A percentile compares a stretch with the other conserved stretches of the same genome.
Conservation (phyloP, 2,329 filamentous ascomycete species). For the Aspergillus pseudoglaucus region DNA sequence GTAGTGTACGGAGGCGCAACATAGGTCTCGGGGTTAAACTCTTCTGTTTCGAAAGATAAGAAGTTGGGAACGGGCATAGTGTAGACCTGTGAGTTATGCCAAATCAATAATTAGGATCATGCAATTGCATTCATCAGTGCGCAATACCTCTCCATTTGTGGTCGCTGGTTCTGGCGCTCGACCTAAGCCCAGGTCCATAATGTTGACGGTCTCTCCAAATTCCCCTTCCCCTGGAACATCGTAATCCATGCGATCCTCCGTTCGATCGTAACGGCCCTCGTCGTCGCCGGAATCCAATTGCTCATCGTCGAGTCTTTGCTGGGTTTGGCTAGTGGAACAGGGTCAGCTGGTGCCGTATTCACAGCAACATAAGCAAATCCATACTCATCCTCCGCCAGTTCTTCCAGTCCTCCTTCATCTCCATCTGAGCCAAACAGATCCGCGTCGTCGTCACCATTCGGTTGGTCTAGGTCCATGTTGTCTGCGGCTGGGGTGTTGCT, state of each 20-base stretch:
- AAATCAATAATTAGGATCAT: not conserved
- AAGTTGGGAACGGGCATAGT: slow-evolving; percentile 59
- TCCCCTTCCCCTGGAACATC: slow-evolving; percentile 35
- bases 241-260: slow-evolving; percentile 40
- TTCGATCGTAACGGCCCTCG: slow-evolving; percentile 49
- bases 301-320: slow-evolving; percentile 52
- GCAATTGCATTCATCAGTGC: not conserved
- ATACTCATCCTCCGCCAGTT: slow-evolving; percentile 29
- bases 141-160: slow-evolving; percentile 33
- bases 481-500: slow-evolving; percentile 9
- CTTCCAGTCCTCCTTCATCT: slow-evolving; percentile 35
- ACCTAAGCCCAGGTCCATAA: slow-evolving; percentile 51
- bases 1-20: slow-evolving; percentile 57
- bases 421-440: slow-evolving; percentile 44
- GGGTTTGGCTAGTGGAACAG: slow-evolving; percentile 17
- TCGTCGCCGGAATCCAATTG: slow-evolving; percentile 61
- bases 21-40: slow-evolving; percentile 56
- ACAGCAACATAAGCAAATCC: slow-evolving; percentile 1
- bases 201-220: slow-evolving; percentile 43
- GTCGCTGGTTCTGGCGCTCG: slow-evolving; percentile 53
- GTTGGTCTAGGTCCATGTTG: slow-evolving; percentile 23
- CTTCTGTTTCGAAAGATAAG: slow-evolving; percentile 54
- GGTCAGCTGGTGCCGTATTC: slow-evolving; percentile 9
- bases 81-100: slow-evolving; percentile 43
- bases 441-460: slow-evolving; percentile 31